These are phyloP conservation scores for Kwoniella mangroviensis DNA, from an alignment of 768 basidiomycete species.

Conservation along the genomic window DNA sequence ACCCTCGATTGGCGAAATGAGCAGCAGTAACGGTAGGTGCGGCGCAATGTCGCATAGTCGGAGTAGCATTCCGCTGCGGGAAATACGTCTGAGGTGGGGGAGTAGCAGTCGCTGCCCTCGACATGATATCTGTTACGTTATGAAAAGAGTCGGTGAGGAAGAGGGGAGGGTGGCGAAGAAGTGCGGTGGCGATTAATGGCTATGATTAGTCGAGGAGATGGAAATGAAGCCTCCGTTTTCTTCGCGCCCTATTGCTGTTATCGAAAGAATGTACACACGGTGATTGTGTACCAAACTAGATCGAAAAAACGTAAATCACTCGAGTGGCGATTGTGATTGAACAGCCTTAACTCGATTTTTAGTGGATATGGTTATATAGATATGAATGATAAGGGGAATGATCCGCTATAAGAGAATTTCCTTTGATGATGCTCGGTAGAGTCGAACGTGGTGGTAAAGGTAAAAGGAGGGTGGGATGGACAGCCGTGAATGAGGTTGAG, in stretches of 20 bases:
- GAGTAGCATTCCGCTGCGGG: slow-evolving; percentile 43
- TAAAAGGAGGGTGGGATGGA: neutral
- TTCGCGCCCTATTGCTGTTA: slow-evolving; percentile 41
- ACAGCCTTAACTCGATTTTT: neutral
- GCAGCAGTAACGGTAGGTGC: slow-evolving; percentile 27
- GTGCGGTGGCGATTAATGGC: slow-evolving; percentile 48
- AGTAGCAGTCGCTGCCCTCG: slow-evolving; percentile 44
- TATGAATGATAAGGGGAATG: neutral
- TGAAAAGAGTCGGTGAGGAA: slow-evolving; percentile 23
- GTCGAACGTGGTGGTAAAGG: neutral
- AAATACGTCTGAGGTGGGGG: slow-evolving; percentile 48
- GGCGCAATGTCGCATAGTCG: slow-evolving; percentile 43
- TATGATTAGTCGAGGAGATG: slow-evolving; percentile 35
- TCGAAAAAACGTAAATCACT: neutral
- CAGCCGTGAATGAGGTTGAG: neutral
- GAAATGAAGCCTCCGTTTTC: slow-evolving; percentile 41
- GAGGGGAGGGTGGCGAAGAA: slow-evolving; percentile 49
- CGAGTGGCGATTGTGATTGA: slow-evolving; percentile 11
- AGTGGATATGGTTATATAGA: neutral
- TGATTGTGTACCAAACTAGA: slow-evolving; percentile 5
- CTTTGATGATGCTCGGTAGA: neutral
- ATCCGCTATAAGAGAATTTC: neutral
- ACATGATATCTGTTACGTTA: slow-evolving; percentile 27
- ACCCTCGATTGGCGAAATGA: slow-evolving; percentile 22
- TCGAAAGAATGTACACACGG: slow-evolving; percentile 1